These are phyloP conservation scores for Parathielavia appendiculata DNA, from an alignment of 495 filamentous ascomycete genomes.

Conservation along the genomic window DNA sequence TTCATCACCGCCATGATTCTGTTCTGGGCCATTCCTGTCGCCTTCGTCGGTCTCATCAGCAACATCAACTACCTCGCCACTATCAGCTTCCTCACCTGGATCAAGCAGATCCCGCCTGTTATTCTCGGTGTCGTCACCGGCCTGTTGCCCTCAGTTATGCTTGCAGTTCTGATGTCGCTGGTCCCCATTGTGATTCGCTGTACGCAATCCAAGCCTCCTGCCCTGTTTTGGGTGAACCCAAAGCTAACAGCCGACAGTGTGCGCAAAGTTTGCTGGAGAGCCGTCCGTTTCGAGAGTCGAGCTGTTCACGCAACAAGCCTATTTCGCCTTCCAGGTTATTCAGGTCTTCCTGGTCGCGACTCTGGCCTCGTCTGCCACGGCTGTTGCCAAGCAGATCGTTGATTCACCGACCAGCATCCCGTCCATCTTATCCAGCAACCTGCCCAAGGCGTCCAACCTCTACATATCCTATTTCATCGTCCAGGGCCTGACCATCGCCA, in stretches of 20 bases:
- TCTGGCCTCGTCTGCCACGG: slow-evolving; percentile 66
- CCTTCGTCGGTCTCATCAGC: slow-evolving; percentile 77
- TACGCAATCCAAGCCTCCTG: slow-evolving; percentile 23
- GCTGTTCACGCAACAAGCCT: slow-evolving; percentile 81
- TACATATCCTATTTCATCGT: slow-evolving; percentile 94
- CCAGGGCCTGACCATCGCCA: slow-evolving; percentile 80
- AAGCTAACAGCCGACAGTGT: slow-evolving; percentile 37
- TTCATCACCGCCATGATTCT: slow-evolving; percentile 77
- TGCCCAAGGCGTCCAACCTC: slow-evolving; percentile 85
- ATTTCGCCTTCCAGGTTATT: slow-evolving; percentile 92
- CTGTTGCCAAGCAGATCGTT: slow-evolving; percentile 58
- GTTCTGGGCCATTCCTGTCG: slow-evolving; percentile 94
- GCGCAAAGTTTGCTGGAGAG: slow-evolving; percentile 72
- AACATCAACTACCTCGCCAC: slow-evolving; percentile 66
- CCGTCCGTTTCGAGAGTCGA: slow-evolving; percentile 76
- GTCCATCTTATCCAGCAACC: slow-evolving; percentile 61
- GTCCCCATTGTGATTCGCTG: slow-evolving; percentile 75
- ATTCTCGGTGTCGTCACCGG: slow-evolving; percentile 82
- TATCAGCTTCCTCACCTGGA: slow-evolving; percentile 67
- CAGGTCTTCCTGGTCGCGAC: slow-evolving; percentile 93
- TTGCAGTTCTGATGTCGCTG: slow-evolving; percentile 84
- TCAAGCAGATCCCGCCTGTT: slow-evolving; percentile 61
- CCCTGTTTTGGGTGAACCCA: too few species aligned
- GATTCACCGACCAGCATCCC: slow-evolving; percentile 56
- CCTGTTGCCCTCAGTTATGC: slow-evolving; percentile 71